Percentiles rank a stretch among this genome's conserved stretches.
These are phyloP conservation scores for Phaffia australis DNA, from an alignment of 768 basidiomycete species.

Conservation along the genomic window DNA sequence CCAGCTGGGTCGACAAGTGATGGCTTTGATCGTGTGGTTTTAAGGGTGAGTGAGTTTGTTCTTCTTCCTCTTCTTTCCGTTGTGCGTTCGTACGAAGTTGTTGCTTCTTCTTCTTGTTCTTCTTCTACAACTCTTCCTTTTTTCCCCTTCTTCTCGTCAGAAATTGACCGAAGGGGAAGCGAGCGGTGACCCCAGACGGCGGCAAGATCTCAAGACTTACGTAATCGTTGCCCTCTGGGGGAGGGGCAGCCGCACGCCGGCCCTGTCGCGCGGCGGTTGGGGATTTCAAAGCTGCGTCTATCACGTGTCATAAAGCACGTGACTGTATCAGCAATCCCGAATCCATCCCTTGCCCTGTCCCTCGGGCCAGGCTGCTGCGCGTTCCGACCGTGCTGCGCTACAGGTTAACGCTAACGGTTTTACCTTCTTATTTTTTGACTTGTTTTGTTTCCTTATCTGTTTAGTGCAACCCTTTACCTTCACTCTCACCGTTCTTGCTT, in stretches of 20 bases:
- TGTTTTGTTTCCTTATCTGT: too few species aligned
- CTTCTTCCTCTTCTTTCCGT: not conserved
- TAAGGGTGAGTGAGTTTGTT: not conserved
- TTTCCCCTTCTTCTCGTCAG: not conserved
- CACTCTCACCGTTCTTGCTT: too few species aligned
- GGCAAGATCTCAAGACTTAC: not conserved
- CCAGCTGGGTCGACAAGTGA: constrained; percentile 19
- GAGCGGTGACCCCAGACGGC: not conserved
- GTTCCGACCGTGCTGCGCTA: too few species aligned
- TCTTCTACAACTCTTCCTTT: too few species aligned
- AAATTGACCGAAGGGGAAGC: not conserved
- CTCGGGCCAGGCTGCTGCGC: too few species aligned
- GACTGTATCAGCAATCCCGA: too few species aligned
- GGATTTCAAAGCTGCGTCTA: too few species aligned
- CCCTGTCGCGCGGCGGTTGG: not conserved
- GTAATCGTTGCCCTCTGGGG: not conserved
- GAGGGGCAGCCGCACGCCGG: not conserved
- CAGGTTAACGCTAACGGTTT: too few species aligned
- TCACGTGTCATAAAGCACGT: too few species aligned
- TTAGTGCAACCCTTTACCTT: too few species aligned
- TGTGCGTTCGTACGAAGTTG: not conserved
- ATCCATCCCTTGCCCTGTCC: too few species aligned
- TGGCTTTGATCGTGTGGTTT: not conserved
- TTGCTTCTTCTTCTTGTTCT: not conserved
- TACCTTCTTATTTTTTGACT: too few species aligned